Evolutionary conservation across 176 grass and related monocot species (phyloP).

Genomic region (Puccinellia tenuiflora): DNA sequence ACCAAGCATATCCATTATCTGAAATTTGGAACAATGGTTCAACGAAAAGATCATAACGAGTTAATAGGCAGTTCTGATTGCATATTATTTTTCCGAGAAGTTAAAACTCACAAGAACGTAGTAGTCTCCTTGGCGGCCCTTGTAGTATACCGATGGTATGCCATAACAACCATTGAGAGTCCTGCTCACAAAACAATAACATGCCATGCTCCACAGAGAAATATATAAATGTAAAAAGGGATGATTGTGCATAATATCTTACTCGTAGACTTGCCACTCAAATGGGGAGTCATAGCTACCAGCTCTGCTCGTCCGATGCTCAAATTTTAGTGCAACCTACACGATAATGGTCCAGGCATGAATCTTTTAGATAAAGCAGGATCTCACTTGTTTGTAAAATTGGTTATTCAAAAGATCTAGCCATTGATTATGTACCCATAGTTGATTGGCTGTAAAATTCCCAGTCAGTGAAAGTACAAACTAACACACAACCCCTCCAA

Average conservation of each 20-base stretch:
- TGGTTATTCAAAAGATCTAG: neutral
- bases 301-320: too few relatives aligned
- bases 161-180: too few relatives aligned
- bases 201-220: too few relatives aligned
- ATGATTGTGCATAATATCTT: too few relatives aligned
- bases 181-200: too few relatives aligned
- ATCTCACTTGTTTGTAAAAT: neutral
- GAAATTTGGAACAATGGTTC: neutral
- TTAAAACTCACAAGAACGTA: neutral
- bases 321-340: too few relatives aligned
- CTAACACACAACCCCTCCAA: neutral
- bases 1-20: too few relatives aligned
- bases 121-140: too few relatives aligned
- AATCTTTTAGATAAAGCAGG: neutral
- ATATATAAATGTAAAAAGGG: too few relatives aligned
- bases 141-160: too few relatives aligned
- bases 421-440: neutral
- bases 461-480: neutral
- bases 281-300: too few relatives aligned
- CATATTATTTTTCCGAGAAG: neutral
- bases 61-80: neutral
- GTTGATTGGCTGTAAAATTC: neutral
- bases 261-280: too few relatives aligned
- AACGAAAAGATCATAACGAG: neutral
- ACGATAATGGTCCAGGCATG: neutral